Conservation (phyloP, 2,329 filamentous ascomycete species). For the Aspergillus sclerotialis region DNA sequence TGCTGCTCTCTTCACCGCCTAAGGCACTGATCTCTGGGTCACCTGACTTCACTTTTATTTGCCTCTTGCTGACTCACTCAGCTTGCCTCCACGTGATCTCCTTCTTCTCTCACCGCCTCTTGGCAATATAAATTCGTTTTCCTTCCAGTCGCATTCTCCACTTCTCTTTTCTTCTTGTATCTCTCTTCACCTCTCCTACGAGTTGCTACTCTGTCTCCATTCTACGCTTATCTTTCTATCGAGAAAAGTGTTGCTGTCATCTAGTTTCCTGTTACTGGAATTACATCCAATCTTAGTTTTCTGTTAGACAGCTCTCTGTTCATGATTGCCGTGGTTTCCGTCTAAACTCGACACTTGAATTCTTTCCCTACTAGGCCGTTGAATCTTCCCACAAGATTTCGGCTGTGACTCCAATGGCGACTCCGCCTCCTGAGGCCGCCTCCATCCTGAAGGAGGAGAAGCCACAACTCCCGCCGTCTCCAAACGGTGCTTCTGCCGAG, state of each 20-base stretch:
- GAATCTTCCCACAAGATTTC: slow-evolving; percentile 6
- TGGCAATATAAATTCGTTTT: slow-evolving; percentile 38
- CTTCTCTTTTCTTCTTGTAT: slow-evolving; percentile 14
- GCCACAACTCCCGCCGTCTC: slow-evolving; percentile 31
- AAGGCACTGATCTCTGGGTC: slow-evolving; percentile 9
- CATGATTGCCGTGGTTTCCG: slow-evolving; percentile 20
- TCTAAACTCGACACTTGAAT: slow-evolving; percentile 17
- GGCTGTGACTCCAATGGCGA: slow-evolving; percentile 30
- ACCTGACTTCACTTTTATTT: slow-evolving; percentile 11
- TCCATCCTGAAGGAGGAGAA: slow-evolving; percentile 34
- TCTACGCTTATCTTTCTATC: slow-evolving; percentile 15
- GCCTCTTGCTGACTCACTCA: slow-evolving; percentile 7
- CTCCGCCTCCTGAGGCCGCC: slow-evolving; percentile 36
- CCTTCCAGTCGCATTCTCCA: slow-evolving; percentile 33
- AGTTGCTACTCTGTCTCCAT: too few relatives aligned
- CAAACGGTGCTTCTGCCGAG: slow-evolving; percentile 23
- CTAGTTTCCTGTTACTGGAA: slow-evolving; percentile 18
- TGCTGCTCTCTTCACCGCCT: slow-evolving; percentile 4
- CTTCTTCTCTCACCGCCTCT: slow-evolving; percentile 24
- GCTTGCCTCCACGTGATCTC: slow-evolving; percentile 32
- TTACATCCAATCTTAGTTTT: slow-evolving; percentile 21
- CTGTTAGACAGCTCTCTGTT: slow-evolving; percentile 30
- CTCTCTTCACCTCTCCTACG: too few relatives aligned
- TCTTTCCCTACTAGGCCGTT: slow-evolving; percentile 8
- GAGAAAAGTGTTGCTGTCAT: slow-evolving; percentile 13